Base-by-base conservation (phyloP, 106 monocot species). In the Hemerocallis citrina region DNA sequence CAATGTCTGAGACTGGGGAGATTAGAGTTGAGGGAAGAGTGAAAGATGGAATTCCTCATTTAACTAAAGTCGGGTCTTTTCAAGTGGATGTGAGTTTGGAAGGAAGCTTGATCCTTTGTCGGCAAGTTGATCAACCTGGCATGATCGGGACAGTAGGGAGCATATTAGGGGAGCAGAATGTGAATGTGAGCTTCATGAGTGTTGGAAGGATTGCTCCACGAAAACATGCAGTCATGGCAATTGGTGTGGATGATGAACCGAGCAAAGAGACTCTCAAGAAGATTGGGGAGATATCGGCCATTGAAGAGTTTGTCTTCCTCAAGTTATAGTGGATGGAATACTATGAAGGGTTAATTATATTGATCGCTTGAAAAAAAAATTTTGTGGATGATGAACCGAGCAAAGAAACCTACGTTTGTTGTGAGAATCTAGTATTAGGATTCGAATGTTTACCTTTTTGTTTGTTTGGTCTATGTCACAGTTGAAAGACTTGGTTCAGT, bases 161-260 rank as follows among this genome's bases (percentile, higher is more conserved):
- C 65, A 77, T 85, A 41, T 46, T 91, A 7, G 85, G 68, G 0
- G 71, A 74, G 42, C 63, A 77, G 70, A 91, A 85, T 19, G 74
- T 91, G 5, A 91, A 91, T 36, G 79, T 91, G 2, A 91, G 77
- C 62, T 91, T 91, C 45, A 91, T 91, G 90, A 85, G 77, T 22
- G 90, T 91, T 20, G 90, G 85, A 3, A 69, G 90, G 37, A 82
- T 66, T 35, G 77, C 74, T 16, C 81, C 80, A 3, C 17, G 85
- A 34, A 82, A 91, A 44, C 82, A 85, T 1, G 90, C 90, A 0
- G 64, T 91, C 45, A 91, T 91, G 90, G 90, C 85, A 2, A 91
- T 91, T 15, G 90, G 85, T 6, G 85, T 91, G 2, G 90, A 91
- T 20, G 82, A 82, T 4, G 77, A 82, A 50, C 90, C 90, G 15